phyloP scores from a whole-genome alignment of 257 asterid genomes.

The Solanum clarkiae region DNA sequence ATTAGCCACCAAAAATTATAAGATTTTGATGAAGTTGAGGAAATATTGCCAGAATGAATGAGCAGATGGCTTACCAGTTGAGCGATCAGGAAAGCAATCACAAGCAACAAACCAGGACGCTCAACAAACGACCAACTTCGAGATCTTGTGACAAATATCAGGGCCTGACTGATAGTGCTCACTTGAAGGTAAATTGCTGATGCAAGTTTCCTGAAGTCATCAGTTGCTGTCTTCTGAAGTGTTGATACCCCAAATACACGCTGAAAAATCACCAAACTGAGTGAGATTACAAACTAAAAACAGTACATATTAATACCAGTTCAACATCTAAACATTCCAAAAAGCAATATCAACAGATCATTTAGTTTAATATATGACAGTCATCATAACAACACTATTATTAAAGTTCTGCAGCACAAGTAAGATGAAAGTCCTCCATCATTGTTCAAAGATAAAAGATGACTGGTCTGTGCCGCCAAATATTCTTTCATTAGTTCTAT shows the following conservation, averaged over 20 bases:
- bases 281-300: neutral
- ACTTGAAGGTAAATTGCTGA: slow-evolving; percentile 96
- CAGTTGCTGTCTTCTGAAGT: slow-evolving; percentile 80
- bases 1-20: neutral
- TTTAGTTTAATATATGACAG: neutral
- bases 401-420: neutral
- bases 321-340: neutral
- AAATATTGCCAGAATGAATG: neutral
- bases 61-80: slow-evolving; percentile 47
- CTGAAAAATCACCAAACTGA: slow-evolving; percentile 22
- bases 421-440: neutral
- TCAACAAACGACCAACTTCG: slow-evolving; percentile 86
- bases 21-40: neutral
- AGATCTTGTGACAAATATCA: slow-evolving; percentile 91
- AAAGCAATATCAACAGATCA: neutral
- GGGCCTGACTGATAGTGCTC: slow-evolving; percentile 94
- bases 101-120: slow-evolving; percentile 87
- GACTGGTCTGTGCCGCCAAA: neutral
- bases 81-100: slow-evolving; percentile 68
- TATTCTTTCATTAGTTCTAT: neutral
- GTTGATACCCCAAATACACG: slow-evolving; percentile 75
- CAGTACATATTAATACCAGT: neutral
- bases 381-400: neutral
- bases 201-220: slow-evolving; percentile 92
- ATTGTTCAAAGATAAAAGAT: neutral